Evolutionary conservation across 768 basidiomycete genomes (phyloP).

Genomic region (Chalciporus sphaerocephalus): DNA sequence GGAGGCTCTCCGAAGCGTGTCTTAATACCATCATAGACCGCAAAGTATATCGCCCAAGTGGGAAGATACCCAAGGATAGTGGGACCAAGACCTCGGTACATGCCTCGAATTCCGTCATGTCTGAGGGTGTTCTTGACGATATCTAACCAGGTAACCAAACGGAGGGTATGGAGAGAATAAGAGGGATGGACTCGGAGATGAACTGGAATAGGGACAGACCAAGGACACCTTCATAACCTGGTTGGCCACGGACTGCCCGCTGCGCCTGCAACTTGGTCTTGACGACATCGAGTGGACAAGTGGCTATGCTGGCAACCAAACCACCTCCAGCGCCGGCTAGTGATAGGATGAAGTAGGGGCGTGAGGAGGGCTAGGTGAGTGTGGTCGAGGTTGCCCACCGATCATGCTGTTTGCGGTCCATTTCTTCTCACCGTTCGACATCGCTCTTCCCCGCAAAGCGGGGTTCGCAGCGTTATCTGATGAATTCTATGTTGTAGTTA

Average conservation of each 20-base stretch:
- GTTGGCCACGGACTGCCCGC: constrained; percentile 59
- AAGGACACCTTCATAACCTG: constrained; percentile 70
- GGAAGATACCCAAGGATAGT: constrained; percentile 96
- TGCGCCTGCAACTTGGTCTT: constrained; percentile 99
- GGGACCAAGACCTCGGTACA: constrained; percentile 96
- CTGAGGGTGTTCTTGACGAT: constrained; percentile 53
- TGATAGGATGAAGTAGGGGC: not conserved
- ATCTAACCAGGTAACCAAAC: constrained; percentile 34
- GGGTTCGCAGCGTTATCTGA: constrained; percentile 27
- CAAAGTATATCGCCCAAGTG: constrained; percentile 99
- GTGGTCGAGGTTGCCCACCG: constrained; percentile 42
- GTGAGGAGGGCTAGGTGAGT: not conserved
- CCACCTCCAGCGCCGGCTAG: constrained; percentile 94
- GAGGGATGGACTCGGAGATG: constrained; percentile 10
- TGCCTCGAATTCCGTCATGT: constrained; percentile 76
- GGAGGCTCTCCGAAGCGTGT: constrained; percentile 68
- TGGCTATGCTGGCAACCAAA: constrained; percentile 85
- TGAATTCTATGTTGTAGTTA: not conserved
- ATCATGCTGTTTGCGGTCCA: constrained; percentile 81
- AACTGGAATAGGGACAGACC: constrained; percentile 43
- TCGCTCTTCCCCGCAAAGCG: constrained; percentile 62
- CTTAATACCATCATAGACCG: constrained; percentile 96
- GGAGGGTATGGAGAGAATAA: constrained; percentile 9
- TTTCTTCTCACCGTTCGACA: constrained; percentile 55
- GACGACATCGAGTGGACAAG: constrained; percentile 95